Conservation (phyloP, 2,329 filamentous ascomycete genomes). For the Fonsecaea monophora region DNA sequence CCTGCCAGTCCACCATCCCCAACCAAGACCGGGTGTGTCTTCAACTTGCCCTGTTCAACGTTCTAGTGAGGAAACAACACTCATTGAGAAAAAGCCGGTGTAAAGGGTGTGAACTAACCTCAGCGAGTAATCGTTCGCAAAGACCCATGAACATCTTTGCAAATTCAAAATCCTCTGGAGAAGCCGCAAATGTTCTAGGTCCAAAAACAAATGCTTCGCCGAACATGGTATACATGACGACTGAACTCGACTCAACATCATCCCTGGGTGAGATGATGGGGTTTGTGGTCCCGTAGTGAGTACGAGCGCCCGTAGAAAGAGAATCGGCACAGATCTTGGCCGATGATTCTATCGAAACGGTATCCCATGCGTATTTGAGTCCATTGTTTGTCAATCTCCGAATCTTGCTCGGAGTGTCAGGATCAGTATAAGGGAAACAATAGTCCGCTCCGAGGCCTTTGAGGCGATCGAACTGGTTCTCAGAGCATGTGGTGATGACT, state of each 20-base stretch:
- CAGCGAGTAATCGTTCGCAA: slow-evolving; percentile 49
- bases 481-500: slow-evolving; percentile 50
- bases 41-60: not conserved
- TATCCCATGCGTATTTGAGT: slow-evolving; percentile 48
- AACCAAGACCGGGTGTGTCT: not conserved
- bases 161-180: slow-evolving; percentile 51
- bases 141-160: slow-evolving; percentile 51
- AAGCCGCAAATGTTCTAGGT: slow-evolving; percentile 9
- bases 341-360: slow-evolving; percentile 42
- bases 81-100: not conserved
- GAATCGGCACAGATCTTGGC: slow-evolving; percentile 45
- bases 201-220: slow-evolving; percentile 43
- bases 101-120: slow-evolving; percentile 41
- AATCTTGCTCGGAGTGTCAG: slow-evolving; percentile 43
- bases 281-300: slow-evolving; percentile 44
- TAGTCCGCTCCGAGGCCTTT: slow-evolving; percentile 53
- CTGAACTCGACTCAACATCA: slow-evolving; percentile 44
- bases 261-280: slow-evolving; percentile 39
- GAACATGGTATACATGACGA: slow-evolving; percentile 44
- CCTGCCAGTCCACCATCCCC: not conserved
- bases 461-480: slow-evolving; percentile 54
- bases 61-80: not conserved
- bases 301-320: slow-evolving; percentile 42
- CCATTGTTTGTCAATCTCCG: slow-evolving; percentile 46
- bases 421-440: slow-evolving; percentile 56